phyloP scores from a whole-genome alignment of 106 monocot species.

The Dioscorea dumetorum region DNA sequence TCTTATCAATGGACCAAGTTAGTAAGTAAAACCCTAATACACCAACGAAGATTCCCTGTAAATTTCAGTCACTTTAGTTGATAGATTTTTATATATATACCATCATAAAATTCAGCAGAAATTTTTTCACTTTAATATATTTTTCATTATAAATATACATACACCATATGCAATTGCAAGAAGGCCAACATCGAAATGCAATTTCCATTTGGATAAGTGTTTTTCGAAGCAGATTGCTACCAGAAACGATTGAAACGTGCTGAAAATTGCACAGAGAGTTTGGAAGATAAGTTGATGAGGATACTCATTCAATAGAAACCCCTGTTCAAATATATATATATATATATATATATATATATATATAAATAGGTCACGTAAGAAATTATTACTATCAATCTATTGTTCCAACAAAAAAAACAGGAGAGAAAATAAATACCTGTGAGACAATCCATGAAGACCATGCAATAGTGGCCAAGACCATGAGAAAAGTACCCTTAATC shows the following conservation, averaged over 20 bases:
- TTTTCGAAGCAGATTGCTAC: constrained; percentile 36
- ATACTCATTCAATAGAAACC: constrained; percentile 34
- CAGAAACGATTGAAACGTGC: constrained; percentile 33
- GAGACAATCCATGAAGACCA: constrained; percentile 19
- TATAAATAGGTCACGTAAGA: no score
- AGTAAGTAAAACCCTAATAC: constrained; percentile 38
- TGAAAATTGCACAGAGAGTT: constrained; percentile 30
- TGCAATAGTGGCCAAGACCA: background rate
- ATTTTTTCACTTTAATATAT: background rate
- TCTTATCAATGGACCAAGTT: constrained; percentile 36
- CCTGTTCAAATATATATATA: constrained; percentile 16
- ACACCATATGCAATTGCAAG: constrained; percentile 39
- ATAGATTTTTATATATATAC: background rate
- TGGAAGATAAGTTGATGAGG: constrained; percentile 45
- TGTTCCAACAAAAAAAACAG: background rate
- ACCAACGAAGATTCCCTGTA: constrained; percentile 24
- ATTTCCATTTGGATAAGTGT: constrained; percentile 31
- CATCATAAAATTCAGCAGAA: background rate
- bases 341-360: no score
- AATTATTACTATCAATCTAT: background rate
- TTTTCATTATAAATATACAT: constrained; percentile 1
- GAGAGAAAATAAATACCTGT: constrained; percentile 5
- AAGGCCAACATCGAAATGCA: constrained; percentile 28
- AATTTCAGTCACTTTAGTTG: background rate
- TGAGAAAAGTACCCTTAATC: constrained; percentile 9